phyloP scores from a whole-genome alignment of 805 yeast species.

The Jamesozyma gamospora region DNA sequence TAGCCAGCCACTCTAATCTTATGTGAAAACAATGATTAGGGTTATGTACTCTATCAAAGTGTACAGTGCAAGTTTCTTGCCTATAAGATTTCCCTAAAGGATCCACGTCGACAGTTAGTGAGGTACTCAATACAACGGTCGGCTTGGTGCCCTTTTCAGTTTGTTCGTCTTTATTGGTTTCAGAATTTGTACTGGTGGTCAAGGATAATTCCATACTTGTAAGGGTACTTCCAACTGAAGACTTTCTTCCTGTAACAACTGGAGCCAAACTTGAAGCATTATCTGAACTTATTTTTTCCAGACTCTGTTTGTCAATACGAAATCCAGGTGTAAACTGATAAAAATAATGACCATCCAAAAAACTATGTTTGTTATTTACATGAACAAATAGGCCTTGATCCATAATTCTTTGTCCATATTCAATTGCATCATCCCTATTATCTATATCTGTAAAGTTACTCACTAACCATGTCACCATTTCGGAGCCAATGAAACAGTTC shows the following conservation, averaged over 20 bases:
- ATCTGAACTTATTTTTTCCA: conserved; percentile 8
- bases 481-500: conserved; percentile 77
- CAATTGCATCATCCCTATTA: conserved; percentile 73
- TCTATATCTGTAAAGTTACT: conserved; percentile 71
- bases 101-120: conserved; percentile 65
- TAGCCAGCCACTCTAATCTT: conserved; percentile 83
- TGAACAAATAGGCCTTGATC: conserved; percentile 62
- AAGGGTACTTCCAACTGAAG: conserved; percentile 6
- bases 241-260: conserved; percentile 2
- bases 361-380: conserved; percentile 72
- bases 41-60: conserved; percentile 84
- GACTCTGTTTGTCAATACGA: conserved; percentile 13
- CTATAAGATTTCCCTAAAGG: conserved; percentile 60
- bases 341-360: conserved; percentile 88
- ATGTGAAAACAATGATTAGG: conserved; percentile 93
- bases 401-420: conserved; percentile 72
- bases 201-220: conserved; percentile 6
- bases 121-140: conserved; percentile 52
- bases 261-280: conserved; percentile 1
- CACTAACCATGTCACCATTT: conserved; percentile 75
- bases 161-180: conserved; percentile 9
- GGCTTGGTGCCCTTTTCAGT: conserved; percentile 9
- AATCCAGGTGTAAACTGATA: conserved; percentile 59
- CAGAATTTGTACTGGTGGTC: conserved; percentile 7
- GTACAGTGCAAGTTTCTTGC: conserved; percentile 71